Conservation (phyloP, 768 basidiomycete genomes). For the Kwoniella pini region DNA sequence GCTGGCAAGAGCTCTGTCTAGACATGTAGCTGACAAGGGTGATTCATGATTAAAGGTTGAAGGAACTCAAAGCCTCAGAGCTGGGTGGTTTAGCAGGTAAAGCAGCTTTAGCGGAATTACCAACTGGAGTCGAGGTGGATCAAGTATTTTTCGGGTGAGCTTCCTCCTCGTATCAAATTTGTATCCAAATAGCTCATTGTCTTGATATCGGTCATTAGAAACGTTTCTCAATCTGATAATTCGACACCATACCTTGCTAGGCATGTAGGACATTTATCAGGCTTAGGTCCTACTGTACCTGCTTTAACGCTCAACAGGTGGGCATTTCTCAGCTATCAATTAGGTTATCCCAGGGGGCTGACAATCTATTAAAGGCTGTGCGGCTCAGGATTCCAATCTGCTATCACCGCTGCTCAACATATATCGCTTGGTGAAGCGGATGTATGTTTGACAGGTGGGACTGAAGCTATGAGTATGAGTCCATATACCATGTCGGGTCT, state of each 20-base stretch:
- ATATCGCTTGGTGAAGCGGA: conserved; percentile 55
- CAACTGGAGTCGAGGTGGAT: conserved; percentile 54
- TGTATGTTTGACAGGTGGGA: conserved; percentile 55
- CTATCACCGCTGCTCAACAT: conserved; percentile 55
- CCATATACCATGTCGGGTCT: conserved; percentile 53
- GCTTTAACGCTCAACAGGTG: conserved; percentile 54
- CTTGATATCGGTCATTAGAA: conserved; percentile 25
- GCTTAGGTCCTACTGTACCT: conserved; percentile 52
- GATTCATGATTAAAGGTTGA: conserved; percentile 35
- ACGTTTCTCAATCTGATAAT: conserved; percentile 55
- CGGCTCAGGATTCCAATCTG: conserved; percentile 56
- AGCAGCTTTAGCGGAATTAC: conserved; percentile 56
- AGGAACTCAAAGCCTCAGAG: conserved; percentile 53
- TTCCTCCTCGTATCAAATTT: no score
- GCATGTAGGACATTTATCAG: conserved; percentile 56
- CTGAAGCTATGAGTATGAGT: conserved; percentile 53
- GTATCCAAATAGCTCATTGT: no score
- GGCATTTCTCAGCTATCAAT: neutral
- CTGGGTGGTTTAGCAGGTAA: conserved; percentile 56
- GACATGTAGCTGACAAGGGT: neutral
- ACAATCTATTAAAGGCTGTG: conserved; percentile 46
- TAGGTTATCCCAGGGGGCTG: neutral
- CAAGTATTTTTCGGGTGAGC: conserved; percentile 57
- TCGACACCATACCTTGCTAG: conserved; percentile 55
- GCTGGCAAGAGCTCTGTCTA: neutral